Evolutionary conservation across 2,329 filamentous ascomycete species (phyloP), one percentile per base, ranked within the genome.

Genomic region (Pseudocercospora vitis): DNA sequence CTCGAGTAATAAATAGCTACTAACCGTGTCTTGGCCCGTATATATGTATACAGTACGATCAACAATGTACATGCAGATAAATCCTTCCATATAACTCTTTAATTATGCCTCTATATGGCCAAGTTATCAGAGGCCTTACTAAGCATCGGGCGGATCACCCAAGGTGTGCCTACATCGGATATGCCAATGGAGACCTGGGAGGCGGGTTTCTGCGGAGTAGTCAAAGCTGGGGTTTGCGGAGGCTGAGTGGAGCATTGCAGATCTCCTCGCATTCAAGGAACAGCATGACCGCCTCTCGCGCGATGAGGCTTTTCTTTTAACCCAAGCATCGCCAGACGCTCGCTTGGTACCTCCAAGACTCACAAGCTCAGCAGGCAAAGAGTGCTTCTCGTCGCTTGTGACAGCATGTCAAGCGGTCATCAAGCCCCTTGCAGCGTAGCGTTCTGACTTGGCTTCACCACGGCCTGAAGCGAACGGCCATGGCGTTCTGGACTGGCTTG

Each of bases 401-500:
- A 40, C 9, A 23, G n/a, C 8, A 40, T 40, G n/a, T 21, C 12
- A 40, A 19, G 37, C 37, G 37, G 18, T 40, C 18, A 40, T 23
- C 37, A 23, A 40, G 37, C 37, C 18, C 19, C 19, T 40, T 40
- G 18, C 8, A 40, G 37, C 18, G 21, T 40, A 40, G 37, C 33
- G 14, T 23, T 19, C 21, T n/a, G 14, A 19, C 14, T 18, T 23
- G 35, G 35, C 35, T 39, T 14, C n/a, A 19, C 19, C 8, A 19
- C 24, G 35, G 18, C n/a, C 33, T 21, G 51, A 39, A 54, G 48
- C 35, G 24, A 35, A 44, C 24, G 42, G 53, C 48, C 29, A 52
- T 48, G 48, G 26, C 48, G 40, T 24, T 32, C 53, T 55, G 31
- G 48, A 48, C 53, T 51, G 48, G 37, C 53, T 48, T 48, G 42